These are phyloP conservation scores for Citropsis articulata DNA, from an alignment of 345 rosid genomes.

Conservation along the genomic window DNA sequence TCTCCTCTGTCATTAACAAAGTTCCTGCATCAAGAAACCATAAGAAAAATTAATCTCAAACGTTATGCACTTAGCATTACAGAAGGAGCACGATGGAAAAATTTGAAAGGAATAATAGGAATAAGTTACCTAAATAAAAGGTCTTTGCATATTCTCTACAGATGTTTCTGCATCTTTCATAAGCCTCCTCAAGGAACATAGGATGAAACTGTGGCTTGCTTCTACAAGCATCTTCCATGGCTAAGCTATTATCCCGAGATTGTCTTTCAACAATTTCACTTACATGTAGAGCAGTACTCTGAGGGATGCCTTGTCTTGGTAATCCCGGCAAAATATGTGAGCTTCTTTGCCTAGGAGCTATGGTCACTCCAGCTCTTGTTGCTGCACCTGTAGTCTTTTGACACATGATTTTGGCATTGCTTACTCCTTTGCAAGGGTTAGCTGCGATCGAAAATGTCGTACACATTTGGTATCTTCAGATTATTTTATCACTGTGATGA, in stretches of 20 bases:
- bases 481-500: background rate
- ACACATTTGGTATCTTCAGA: slow-evolving; percentile 18
- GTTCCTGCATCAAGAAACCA: slow-evolving; percentile 41
- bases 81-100: background rate
- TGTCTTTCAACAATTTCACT: slow-evolving; percentile 42
- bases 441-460: slow-evolving; percentile 22
- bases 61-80: no score
- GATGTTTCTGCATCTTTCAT: slow-evolving; percentile 41
- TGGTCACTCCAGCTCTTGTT: slow-evolving; percentile 26
- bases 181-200: slow-evolving; percentile 47
- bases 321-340: slow-evolving; percentile 16
- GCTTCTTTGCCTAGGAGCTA: slow-evolving; percentile 24
- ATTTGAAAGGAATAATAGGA: background rate
- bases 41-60: background rate
- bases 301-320: slow-evolving; percentile 32
- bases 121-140: slow-evolving; percentile 48
- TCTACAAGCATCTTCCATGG: slow-evolving; percentile 8
- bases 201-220: slow-evolving; percentile 37
- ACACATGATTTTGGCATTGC: slow-evolving; percentile 16
- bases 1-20: slow-evolving; percentile 53
- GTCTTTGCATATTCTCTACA: slow-evolving; percentile 66
- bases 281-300: slow-evolving; percentile 27
- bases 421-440: slow-evolving; percentile 21
- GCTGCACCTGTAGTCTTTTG: slow-evolving; percentile 1
- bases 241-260: slow-evolving; percentile 12